Evolutionary conservation across 2,329 filamentous ascomycete species (phyloP).

Genomic region (Claviceps fusiformis): DNA sequence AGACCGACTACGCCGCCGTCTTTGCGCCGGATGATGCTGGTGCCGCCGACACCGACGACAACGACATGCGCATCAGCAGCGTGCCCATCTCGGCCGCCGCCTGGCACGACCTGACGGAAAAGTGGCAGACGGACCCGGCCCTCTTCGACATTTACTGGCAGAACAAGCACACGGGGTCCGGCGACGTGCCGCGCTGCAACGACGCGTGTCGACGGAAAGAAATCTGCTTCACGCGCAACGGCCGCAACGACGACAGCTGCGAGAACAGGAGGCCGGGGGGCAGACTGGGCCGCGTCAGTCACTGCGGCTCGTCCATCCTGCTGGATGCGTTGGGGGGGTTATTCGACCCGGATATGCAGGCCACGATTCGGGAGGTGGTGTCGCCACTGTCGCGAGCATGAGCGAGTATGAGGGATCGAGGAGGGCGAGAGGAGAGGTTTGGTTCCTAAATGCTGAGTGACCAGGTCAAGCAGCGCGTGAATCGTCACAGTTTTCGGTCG

Average conservation of each 20-base stretch:
- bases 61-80: not conserved
- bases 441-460: no score
- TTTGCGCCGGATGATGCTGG: no score
- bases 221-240: conserved; percentile 39
- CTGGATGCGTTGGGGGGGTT: not conserved
- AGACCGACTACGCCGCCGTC: not conserved
- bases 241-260: conserved; percentile 38
- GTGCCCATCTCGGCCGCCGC: not conserved
- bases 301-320: not conserved
- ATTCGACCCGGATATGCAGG: not conserved
- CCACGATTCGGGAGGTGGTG: not conserved
- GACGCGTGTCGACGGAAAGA: conserved; percentile 27
- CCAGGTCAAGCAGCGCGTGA: no score
- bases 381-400: not conserved
- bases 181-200: conserved; percentile 22
- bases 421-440: not conserved
- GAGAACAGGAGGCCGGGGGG: conserved; percentile 7
- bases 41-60: not conserved
- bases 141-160: not conserved
- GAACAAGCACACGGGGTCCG: conserved; percentile 20
- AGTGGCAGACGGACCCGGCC: not conserved
- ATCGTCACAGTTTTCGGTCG: no score
- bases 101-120: not conserved
- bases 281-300: not conserved
- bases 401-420: no score